Conservation (phyloP, 2,329 filamentous ascomycete species). For the Trichophyton rubrum region DNA sequence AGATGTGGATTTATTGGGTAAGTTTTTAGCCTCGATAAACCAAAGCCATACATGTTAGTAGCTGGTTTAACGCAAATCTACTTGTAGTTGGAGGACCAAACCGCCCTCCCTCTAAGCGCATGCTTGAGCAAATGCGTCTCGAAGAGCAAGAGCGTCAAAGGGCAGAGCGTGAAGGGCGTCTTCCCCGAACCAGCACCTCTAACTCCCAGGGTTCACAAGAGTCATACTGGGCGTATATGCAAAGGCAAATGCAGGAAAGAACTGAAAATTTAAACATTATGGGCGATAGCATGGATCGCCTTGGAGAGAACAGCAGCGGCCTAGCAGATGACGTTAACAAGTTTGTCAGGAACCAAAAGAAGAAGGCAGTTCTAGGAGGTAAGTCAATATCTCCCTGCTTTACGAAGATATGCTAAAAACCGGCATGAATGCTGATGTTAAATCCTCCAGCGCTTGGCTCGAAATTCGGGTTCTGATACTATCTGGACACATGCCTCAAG, state of each 20-base stretch:
- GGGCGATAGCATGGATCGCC: constrained; percentile 69
- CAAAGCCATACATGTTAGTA: neutral
- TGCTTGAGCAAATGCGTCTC: constrained; percentile 65
- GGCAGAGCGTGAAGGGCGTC: constrained; percentile 18
- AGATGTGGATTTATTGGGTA: constrained; percentile 74
- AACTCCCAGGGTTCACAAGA: constrained; percentile 37
- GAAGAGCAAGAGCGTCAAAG: constrained; percentile 51
- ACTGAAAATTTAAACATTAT: constrained; percentile 77
- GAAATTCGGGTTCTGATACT: constrained; percentile 31
- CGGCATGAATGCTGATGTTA: constrained; percentile 3
- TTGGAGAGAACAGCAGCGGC: constrained; percentile 66
- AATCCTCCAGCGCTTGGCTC: constrained; percentile 25
- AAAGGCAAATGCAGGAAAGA: constrained; percentile 74
- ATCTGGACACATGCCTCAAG: neutral
- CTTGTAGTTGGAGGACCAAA: constrained; percentile 64
- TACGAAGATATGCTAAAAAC: neutral
- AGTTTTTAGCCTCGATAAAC: constrained; percentile 12
- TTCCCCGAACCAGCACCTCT: neutral
- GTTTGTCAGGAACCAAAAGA: constrained; percentile 76
- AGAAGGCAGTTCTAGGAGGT: constrained; percentile 62
- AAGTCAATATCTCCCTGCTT: constrained; percentile 16
- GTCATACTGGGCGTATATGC: constrained; percentile 64
- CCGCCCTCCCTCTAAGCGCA: constrained; percentile 75
- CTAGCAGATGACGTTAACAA: constrained; percentile 86
- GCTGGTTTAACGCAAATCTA: neutral